phyloP scores from a whole-genome alignment of 305 asterid genomes.

The Fraxinus velutina region DNA sequence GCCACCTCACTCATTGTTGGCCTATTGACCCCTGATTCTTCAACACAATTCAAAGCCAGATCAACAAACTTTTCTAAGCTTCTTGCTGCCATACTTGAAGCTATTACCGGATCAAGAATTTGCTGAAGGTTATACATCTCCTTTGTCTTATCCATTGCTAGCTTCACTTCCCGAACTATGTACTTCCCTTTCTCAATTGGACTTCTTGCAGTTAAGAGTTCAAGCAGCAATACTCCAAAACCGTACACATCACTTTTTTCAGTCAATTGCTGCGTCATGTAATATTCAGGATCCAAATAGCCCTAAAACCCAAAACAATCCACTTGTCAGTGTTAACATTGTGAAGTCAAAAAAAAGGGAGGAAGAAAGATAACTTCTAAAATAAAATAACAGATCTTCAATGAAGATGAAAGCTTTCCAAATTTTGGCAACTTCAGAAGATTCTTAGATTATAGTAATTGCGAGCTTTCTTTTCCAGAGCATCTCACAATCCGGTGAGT shows the following conservation, averaged over 20 bases:
- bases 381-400: neutral
- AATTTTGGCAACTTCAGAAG: neutral
- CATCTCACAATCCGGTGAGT: neutral
- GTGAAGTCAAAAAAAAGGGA: neutral
- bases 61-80: constrained; percentile 47
- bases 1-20: constrained; percentile 47
- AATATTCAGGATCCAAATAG: constrained; percentile 77
- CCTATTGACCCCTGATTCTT: constrained; percentile 32
- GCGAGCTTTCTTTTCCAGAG: neutral
- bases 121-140: constrained; percentile 37
- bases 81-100: constrained; percentile 21
- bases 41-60: constrained; percentile 38
- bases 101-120: constrained; percentile 37
- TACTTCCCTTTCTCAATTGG: constrained; percentile 71
- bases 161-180: constrained; percentile 59
- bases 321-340: neutral
- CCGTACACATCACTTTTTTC: constrained; percentile 55
- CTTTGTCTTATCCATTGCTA: constrained; percentile 51
- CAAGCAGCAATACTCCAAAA: constrained; percentile 43
- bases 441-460: neutral
- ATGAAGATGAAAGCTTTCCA: neutral
- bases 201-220: constrained; percentile 35
- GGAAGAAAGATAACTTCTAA: neutral
- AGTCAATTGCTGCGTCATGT: constrained; percentile 66
- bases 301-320: constrained; percentile 36